Evolutionary conservation across 2,329 filamentous ascomycete genomes (phyloP), one percentile per base, ranked within the genome.

Genomic region (Sporothrix pallida): DNA sequence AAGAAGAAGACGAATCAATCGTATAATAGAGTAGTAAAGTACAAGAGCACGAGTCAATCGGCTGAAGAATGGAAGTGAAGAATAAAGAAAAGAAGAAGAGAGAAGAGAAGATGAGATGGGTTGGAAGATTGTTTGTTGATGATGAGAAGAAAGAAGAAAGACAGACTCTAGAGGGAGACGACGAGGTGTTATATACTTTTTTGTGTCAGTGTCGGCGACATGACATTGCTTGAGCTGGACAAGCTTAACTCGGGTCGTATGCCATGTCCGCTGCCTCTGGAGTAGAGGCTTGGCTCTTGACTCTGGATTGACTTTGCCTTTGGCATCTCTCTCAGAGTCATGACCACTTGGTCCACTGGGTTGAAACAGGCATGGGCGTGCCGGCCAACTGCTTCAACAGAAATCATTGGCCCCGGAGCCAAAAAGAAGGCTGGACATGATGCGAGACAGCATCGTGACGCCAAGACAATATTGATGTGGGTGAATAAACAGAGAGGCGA

Each of bases 11-110:
- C 54, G 68, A 75, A 31, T 75, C 75, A 74, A 74, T 74, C 75
- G 75, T 73, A 52, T 15, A 26, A 48, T 23, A 48, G 17, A 48
- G 62, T 67, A 67, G 42, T 67, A 44, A 17, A 31, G 3, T 42
- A n/a, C 9, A 2, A 37, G 17, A 73, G 73, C 23, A 26, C 72
- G 68, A 77, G 48, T 74, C 71, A 77, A 74, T 73, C 70, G 68
- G 65, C 67, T 62, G 12, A 26, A 63, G 37, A 72, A 52, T 60
- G 42, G 46, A 60, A 60, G 48, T 52, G 72, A 70, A 54, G 58
- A 52, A n/a, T 31, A 12, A 52, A 17, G 20, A 37, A 63, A 63
- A 67, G 48, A 65, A 69, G 31, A 56, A 54, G 48, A 69, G 60
- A 67, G 31, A 46, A 65, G 60, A 20, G 31, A 72, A 60, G 13